A percentile compares a stretch with the other conserved stretches of the same genome.
Conservation (phyloP, 805 yeast genomes). For the Lachancea meyersii region DNA sequence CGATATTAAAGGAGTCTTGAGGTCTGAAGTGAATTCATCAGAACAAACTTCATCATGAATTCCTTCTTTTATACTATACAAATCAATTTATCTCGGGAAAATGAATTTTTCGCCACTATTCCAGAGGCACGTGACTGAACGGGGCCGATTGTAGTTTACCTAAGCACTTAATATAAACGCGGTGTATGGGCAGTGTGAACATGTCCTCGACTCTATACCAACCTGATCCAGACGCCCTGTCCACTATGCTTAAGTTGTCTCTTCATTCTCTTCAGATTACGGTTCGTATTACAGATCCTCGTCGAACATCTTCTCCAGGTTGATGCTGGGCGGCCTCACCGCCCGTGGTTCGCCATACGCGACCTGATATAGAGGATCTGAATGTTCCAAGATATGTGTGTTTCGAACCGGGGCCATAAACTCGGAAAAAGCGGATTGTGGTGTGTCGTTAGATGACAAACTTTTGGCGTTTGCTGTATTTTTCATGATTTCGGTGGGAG, state of each 20-base stretch:
- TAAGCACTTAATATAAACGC: not conserved
- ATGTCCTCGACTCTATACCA: not conserved
- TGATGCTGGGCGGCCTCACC: slow-evolving; percentile 46
- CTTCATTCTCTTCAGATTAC: too few relatives aligned
- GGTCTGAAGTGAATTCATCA: too few relatives aligned
- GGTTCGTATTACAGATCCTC: slow-evolving; percentile 19
- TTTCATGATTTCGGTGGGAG: slow-evolving; percentile 43
- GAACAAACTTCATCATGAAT: too few relatives aligned
- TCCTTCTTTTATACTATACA: not conserved
- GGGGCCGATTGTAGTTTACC: too few relatives aligned
- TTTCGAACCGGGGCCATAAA: slow-evolving; percentile 1
- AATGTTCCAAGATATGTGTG: not conserved
- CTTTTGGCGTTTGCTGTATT: slow-evolving; percentile 13
- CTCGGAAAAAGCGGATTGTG: slow-evolving; percentile 6
- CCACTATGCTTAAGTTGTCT: too few relatives aligned
- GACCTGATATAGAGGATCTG: slow-evolving; percentile 3
- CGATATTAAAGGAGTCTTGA: too few relatives aligned
- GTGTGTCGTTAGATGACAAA: slow-evolving; percentile 11
- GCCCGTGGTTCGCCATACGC: slow-evolving; percentile 8
- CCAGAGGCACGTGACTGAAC: not conserved
- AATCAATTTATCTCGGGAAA: not conserved
- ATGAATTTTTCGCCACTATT: not conserved
- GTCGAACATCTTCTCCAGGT: slow-evolving; percentile 41
- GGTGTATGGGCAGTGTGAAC: not conserved
- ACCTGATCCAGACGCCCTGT: not conserved